Evolutionary conservation across 2,329 filamentous ascomycete species (phyloP).

Genomic region (Sporothrix brasiliensis): DNA sequence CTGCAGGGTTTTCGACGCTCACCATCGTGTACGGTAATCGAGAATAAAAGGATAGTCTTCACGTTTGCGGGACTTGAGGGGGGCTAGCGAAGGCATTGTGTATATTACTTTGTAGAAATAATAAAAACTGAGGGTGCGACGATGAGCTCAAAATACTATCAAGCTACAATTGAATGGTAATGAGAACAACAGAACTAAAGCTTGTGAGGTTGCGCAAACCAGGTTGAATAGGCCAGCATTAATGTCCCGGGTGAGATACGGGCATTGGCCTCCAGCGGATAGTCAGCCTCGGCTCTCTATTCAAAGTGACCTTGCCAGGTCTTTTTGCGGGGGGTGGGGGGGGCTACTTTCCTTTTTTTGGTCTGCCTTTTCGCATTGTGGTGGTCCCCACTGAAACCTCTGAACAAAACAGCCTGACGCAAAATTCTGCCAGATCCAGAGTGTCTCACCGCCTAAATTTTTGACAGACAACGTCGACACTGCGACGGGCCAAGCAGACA

Average conservation of each 20-base stretch:
- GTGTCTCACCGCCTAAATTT: conserved; percentile 31
- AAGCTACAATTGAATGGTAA: background rate
- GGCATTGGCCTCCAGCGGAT: background rate
- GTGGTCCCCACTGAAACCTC: background rate
- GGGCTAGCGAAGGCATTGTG: conserved; percentile 43
- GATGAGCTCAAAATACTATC: background rate
- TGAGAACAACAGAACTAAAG: background rate
- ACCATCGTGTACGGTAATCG: conserved; percentile 89
- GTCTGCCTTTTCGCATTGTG: background rate
- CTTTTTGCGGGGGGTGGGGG: conserved; percentile 23
- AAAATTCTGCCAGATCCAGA: conserved; percentile 28
- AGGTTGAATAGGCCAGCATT: background rate
- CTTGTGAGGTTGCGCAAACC: background rate
- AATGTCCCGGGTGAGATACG: background rate
- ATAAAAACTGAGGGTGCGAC: background rate
- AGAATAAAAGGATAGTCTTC: conserved; percentile 76
- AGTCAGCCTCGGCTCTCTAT: conserved; percentile 30
- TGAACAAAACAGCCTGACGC: no score
- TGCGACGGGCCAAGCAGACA: background rate
- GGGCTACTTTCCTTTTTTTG: conserved; percentile 2
- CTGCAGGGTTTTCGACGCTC: conserved; percentile 36
- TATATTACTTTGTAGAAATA: background rate
- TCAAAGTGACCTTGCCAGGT: background rate
- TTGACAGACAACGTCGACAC: background rate
- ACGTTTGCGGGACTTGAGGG: conserved; percentile 64